These are phyloP conservation scores for Leccinum rimulosum DNA, from an alignment of 768 basidiomycete species.

Conservation along the genomic window DNA sequence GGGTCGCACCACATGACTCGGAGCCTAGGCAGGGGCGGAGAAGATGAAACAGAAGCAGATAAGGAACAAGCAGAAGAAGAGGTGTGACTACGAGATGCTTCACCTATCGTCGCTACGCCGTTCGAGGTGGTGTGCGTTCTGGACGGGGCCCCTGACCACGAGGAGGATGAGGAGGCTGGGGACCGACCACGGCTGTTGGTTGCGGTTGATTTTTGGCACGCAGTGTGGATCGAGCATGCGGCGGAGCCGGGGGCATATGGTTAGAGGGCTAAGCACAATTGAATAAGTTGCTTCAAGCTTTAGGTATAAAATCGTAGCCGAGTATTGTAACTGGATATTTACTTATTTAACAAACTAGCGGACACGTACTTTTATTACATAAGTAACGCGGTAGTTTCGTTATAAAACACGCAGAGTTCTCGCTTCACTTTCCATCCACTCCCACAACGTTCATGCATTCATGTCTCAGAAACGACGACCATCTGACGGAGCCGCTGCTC, in stretches of 20 bases:
- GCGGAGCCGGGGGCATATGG: constrained; percentile 26
- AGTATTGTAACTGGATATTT: too few relatives aligned
- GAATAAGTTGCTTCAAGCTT: too few relatives aligned
- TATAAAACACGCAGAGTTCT: too few relatives aligned
- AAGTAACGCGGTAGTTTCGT: too few relatives aligned
- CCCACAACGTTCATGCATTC: too few relatives aligned
- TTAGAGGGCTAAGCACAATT: too few relatives aligned
- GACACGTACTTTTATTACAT: too few relatives aligned
- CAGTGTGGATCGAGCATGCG: constrained; percentile 74
- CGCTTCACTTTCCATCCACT: too few relatives aligned
- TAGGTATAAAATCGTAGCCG: too few relatives aligned
- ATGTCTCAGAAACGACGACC: too few relatives aligned
- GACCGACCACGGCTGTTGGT: constrained; percentile 68
- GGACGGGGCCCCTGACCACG: constrained; percentile 37
- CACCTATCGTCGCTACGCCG: constrained; percentile 60
- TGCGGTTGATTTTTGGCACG: constrained; percentile 87
- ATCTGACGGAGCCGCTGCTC: too few relatives aligned
- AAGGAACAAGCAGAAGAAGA: constrained; percentile 28
- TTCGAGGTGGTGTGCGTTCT: constrained; percentile 70
- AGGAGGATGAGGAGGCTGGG: constrained; percentile 31
- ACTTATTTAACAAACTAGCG: too few relatives aligned
- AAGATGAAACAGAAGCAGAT: neutral
- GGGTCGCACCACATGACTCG: constrained; percentile 16
- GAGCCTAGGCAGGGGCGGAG: neutral
- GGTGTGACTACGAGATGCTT: constrained; percentile 58